phyloP scores from a whole-genome alignment of 2,329 filamentous ascomycete genomes.

The Colletotrichum coccodes region DNA sequence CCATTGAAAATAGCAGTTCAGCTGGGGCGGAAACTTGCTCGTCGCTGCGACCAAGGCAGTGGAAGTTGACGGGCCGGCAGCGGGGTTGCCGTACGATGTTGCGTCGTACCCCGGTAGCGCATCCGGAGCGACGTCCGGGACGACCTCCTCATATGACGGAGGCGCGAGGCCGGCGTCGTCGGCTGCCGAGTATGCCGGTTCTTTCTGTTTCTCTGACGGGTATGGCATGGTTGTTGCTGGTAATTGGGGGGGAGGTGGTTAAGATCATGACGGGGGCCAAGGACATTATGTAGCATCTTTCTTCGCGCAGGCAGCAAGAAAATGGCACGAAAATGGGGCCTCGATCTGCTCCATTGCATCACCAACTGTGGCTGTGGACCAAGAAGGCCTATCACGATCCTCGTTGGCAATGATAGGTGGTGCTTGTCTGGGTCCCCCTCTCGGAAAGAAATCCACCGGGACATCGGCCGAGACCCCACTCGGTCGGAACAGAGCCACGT shows the following conservation, averaged over 20 bases:
- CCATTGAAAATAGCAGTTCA: constrained; percentile 36
- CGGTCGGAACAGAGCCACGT: not conserved
- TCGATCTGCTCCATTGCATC: not conserved
- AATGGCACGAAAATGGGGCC: not conserved
- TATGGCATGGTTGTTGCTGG: not conserved
- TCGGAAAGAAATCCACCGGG: not conserved
- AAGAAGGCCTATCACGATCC: not conserved
- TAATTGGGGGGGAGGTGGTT: not conserved
- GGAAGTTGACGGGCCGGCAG: not conserved
- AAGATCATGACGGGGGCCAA: too few species aligned
- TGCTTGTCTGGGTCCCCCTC: not conserved
- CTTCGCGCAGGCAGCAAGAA: not conserved
- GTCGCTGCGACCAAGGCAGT: not conserved
- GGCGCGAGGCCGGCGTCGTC: not conserved
- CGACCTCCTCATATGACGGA: not conserved
- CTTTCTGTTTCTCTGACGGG: not conserved
- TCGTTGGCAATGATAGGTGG: not conserved
- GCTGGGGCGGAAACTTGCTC: constrained; percentile 29
- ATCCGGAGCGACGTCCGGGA: not conserved
- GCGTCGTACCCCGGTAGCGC: not conserved
- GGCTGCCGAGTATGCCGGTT: not conserved
- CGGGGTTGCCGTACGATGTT: not conserved
- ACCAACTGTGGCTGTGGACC: not conserved
- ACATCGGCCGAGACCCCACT: not conserved
- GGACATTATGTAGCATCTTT: not conserved